phyloP scores from a whole-genome alignment of 768 basidiomycete species.

The Phaeotremella skinneri region DNA sequence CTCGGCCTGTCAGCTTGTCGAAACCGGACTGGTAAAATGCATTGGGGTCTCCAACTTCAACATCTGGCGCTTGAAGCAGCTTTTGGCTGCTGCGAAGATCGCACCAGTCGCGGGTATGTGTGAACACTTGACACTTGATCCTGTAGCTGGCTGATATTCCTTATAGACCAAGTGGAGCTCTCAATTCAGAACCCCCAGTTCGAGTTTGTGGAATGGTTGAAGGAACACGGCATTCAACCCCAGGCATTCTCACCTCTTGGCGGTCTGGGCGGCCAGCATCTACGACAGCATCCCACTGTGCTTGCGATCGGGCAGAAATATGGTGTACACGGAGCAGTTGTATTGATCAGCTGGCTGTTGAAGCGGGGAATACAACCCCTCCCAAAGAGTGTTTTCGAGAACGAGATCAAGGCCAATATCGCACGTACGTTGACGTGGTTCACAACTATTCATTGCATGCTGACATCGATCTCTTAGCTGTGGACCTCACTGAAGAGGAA shows the following conservation, averaged over 20 bases:
- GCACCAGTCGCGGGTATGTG: slow-evolving; percentile 44
- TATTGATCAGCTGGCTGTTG: slow-evolving; percentile 71
- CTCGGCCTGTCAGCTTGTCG: slow-evolving; percentile 59
- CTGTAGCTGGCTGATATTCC: slow-evolving; percentile 60
- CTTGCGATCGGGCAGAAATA: slow-evolving; percentile 62
- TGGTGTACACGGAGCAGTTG: slow-evolving; percentile 71
- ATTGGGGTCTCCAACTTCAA: slow-evolving; percentile 86
- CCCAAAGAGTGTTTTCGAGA: slow-evolving; percentile 69
- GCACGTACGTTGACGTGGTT: slow-evolving; percentile 55
- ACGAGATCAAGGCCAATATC: slow-evolving; percentile 65
- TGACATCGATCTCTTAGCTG: slow-evolving; percentile 43
- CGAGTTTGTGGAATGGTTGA: slow-evolving; percentile 71
- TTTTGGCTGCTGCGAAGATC: slow-evolving; percentile 28
- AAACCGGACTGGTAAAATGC: slow-evolving; percentile 71
- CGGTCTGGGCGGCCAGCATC: slow-evolving; percentile 59
- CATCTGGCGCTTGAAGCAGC: slow-evolving; percentile 55
- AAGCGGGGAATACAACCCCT: slow-evolving; percentile 70
- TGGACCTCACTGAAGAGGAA: slow-evolving; percentile 51
- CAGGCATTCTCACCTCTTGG: slow-evolving; percentile 78
- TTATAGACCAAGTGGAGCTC: slow-evolving; percentile 77
- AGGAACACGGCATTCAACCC: slow-evolving; percentile 63
- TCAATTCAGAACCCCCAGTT: slow-evolving; percentile 75
- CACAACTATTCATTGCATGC: neutral
- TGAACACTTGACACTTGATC: slow-evolving; percentile 63
- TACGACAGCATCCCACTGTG: slow-evolving; percentile 63